These are phyloP conservation scores for Kodamaea kakaduensis DNA, from an alignment of 805 yeast genomes.

Conservation along the genomic window DNA sequence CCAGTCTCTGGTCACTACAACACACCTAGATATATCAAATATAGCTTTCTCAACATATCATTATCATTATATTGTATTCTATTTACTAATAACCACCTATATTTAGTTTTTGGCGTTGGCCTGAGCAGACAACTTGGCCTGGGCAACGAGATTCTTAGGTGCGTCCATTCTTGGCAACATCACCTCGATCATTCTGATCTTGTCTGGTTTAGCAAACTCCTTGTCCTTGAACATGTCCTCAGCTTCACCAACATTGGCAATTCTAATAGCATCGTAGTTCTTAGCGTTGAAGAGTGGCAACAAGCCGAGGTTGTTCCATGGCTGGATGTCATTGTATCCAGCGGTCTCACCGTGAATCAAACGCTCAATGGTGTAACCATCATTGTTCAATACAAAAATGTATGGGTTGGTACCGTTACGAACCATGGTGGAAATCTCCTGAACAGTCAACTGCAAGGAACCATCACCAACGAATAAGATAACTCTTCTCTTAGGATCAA, in stretches of 20 bases:
- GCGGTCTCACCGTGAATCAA: slow-evolving; percentile 20
- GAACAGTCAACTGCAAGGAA: slow-evolving; percentile 23
- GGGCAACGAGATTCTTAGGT: slow-evolving; percentile 21
- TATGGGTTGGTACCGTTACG: slow-evolving; percentile 14
- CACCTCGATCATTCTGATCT: slow-evolving; percentile 19
- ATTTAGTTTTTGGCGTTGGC: slow-evolving; percentile 16
- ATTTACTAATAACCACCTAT: not conserved
- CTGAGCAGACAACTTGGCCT: slow-evolving; percentile 31
- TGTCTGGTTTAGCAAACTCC: slow-evolving; percentile 14
- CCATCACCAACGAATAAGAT: slow-evolving; percentile 21
- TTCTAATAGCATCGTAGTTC: slow-evolving; percentile 14
- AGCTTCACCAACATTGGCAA: slow-evolving; percentile 16
- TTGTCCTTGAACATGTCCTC: slow-evolving; percentile 14
- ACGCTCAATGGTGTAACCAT: slow-evolving; percentile 21
- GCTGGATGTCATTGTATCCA: slow-evolving; percentile 19
- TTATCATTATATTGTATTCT: not conserved
- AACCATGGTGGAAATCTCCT: slow-evolving; percentile 20
- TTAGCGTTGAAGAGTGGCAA: slow-evolving; percentile 17
- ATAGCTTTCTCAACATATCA: no score
- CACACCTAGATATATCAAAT: no score
- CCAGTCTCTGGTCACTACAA: no score
- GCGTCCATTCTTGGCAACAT: slow-evolving; percentile 21
- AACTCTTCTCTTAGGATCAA: slow-evolving; percentile 23
- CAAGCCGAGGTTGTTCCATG: slow-evolving; percentile 18
- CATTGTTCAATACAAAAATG: slow-evolving; percentile 20